Base-by-base conservation (phyloP, 208 protist genomes). In the Trypanosoma cruzi region DNA sequence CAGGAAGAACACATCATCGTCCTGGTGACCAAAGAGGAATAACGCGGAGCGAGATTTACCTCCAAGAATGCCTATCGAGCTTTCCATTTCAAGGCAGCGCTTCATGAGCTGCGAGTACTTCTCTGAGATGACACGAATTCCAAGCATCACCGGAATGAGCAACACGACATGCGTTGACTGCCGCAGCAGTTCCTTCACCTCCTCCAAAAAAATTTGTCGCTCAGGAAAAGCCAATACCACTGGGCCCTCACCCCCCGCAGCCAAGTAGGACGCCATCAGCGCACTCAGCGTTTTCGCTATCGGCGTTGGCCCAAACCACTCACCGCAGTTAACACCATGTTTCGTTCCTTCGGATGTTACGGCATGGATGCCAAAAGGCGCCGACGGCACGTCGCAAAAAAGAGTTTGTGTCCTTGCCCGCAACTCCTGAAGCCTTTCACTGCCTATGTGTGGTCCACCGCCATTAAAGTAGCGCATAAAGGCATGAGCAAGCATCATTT, bases 401-500 rank as follows among this genome's bases (percentile, higher is more conserved):
- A 77, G 58, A 34, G 20, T 10, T 40, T 77, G 71, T 18, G 40
- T 29, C 22, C 44, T 61, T 60, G 34, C 24, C 37, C 64, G 42
- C 26, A 77, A 28, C 31, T 53, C 32, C 7, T 70, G 34, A 6
- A 67, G 20, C 48, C 31, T 32, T 11, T 46, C 49, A 44, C 18
- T 60, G 31, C 52, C 64, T 32, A 77, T 55, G 14, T 4, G 36
- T 18, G 64, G 18, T 18, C 58, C 37, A 48, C 71, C 71, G 34
- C 50, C 42, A 54, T 71, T 77, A 34, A 64, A 59, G 56, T 64
- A 82, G 20, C 82, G 78, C 68, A 92, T 61, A 49, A 93, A 70
- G 11, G 77, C 81, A 8, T 84, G 62, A 0, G 63, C 90, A 20
- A 96, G 61, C 29, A 97, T 50, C 93, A 97, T 97, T 74, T 98